Conservation (phyloP, 2,329 filamentous ascomycete species). For the Aspergillus uvarum region DNA sequence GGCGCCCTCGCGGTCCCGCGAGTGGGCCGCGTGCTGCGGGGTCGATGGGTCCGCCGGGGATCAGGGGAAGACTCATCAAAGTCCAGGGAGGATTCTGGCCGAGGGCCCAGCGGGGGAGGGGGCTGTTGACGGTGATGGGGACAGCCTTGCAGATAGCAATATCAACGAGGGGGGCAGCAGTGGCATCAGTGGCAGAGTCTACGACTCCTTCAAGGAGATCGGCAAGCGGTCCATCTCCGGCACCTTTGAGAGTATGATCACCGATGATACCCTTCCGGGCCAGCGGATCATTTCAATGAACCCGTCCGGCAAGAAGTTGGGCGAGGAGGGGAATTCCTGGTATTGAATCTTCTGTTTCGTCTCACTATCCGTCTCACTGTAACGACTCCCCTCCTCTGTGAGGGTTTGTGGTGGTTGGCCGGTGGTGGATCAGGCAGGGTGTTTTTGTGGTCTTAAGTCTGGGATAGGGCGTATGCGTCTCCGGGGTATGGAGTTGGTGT, state of each 20-base stretch:
- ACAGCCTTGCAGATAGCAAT: too few relatives aligned
- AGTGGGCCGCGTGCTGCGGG: slow-evolving; percentile 59
- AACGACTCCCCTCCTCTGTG: slow-evolving; percentile 1
- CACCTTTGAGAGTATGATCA: slow-evolving; percentile 58
- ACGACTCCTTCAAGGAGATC: slow-evolving; percentile 55
- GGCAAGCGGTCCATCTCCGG: slow-evolving; percentile 58
- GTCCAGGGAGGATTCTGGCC: too few relatives aligned
- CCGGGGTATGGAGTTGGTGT: too few relatives aligned
- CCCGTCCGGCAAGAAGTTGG: slow-evolving; percentile 53
- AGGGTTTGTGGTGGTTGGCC: slow-evolving; percentile 12
- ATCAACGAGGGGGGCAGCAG: too few relatives aligned
- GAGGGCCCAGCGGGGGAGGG: too few relatives aligned
- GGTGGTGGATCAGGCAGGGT: background rate
- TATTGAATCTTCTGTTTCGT: slow-evolving; percentile 42
- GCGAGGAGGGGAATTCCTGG: slow-evolving; percentile 59
- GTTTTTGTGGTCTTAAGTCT: too few relatives aligned
- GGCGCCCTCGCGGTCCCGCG: slow-evolving; percentile 46
- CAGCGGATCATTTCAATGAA: slow-evolving; percentile 60
- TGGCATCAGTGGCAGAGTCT: slow-evolving; percentile 24
- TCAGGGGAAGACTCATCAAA: too few relatives aligned
- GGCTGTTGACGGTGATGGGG: too few relatives aligned
- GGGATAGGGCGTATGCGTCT: too few relatives aligned
- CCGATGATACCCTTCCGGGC: slow-evolving; percentile 55
- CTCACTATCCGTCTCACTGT: too few relatives aligned
- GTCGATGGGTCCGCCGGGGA: slow-evolving; percentile 24